Percentiles rank a stretch among this genome's conserved stretches.
Conservation (phyloP, 805 yeast genomes). For the Jamesozyma piceae region DNA sequence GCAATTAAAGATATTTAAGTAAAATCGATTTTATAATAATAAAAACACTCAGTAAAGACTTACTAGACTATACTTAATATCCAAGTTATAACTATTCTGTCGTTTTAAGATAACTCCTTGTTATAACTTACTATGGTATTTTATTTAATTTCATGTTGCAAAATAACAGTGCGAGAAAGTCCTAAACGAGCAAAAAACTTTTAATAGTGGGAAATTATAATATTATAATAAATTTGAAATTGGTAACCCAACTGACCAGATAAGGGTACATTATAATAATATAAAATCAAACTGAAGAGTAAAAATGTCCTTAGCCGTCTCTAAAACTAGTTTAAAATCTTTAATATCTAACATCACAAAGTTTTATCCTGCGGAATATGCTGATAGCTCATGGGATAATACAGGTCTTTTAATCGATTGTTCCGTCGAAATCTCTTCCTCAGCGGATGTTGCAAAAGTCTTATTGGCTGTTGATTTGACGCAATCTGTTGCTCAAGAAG, state of each 20-base stretch:
- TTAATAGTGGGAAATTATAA: too few species aligned
- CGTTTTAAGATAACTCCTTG: not conserved
- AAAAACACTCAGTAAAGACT: too few species aligned
- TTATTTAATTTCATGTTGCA: not conserved
- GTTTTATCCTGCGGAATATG: slow-evolving; percentile 70
- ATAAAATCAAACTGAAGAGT: too few species aligned
- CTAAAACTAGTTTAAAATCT: slow-evolving; percentile 32
- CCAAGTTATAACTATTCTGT: too few species aligned
- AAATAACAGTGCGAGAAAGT: not conserved
- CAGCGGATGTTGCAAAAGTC: slow-evolving; percentile 23
- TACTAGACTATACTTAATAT: too few species aligned
- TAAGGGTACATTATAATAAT: too few species aligned
- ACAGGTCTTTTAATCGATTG: slow-evolving; percentile 84
- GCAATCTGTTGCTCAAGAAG: slow-evolving; percentile 75
- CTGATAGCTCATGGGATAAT: slow-evolving; percentile 90
- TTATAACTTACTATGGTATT: too few species aligned
- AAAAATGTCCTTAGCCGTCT: slow-evolving; percentile 22
- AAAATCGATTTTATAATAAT: too few species aligned
- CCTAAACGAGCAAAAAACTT: not conserved
- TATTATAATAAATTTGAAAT: too few species aligned
- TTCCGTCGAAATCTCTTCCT: slow-evolving; percentile 24
- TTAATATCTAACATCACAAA: slow-evolving; percentile 51
- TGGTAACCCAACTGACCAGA: too few species aligned
- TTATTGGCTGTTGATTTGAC: slow-evolving; percentile 82
- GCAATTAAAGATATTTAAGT: too few species aligned